A percentile compares a stretch with the other conserved stretches of the same genome.
phyloP scores from a whole-genome alignment of 805 yeast genomes.

The Ogataea wickerhamii region DNA sequence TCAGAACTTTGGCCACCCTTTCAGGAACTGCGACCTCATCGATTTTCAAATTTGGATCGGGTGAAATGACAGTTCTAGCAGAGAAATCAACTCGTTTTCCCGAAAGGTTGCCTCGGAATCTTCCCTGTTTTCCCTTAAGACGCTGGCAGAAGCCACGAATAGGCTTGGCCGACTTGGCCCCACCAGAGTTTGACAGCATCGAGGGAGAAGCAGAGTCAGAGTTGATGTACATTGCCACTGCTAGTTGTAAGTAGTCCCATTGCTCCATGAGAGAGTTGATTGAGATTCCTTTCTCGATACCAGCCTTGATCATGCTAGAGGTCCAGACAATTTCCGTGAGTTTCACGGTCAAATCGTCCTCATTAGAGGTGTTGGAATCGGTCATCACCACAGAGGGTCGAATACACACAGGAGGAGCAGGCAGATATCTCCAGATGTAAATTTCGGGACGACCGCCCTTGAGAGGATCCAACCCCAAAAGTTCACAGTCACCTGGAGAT shows the following conservation, averaged over 20 bases:
- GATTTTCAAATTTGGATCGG: conserved; percentile 91
- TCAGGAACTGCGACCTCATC: conserved; percentile 99
- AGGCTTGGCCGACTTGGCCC: conserved; percentile 60
- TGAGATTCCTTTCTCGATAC: conserved; percentile 91
- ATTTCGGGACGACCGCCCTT: conserved; percentile 92
- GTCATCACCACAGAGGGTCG: conserved; percentile 96
- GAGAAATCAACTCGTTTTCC: conserved; percentile 99
- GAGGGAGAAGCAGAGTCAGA: conserved; percentile 89
- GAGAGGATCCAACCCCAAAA: conserved; percentile 84
- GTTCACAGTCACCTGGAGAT: conserved; percentile 82
- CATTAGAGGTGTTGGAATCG: conserved; percentile 84
- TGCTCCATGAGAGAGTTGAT: conserved; percentile 95
- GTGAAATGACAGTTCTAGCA: conserved; percentile 97
- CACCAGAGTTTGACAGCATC: conserved; percentile 62
- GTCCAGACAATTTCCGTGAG: conserved; percentile 97
- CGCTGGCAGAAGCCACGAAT: conserved; percentile 97
- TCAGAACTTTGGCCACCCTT: conserved; percentile 89
- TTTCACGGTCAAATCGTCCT: conserved; percentile 95
- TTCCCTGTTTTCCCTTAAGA: conserved; percentile 96
- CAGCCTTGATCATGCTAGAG: conserved; percentile 89
- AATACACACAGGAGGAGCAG: conserved; percentile 98
- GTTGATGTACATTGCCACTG: conserved; percentile 96
- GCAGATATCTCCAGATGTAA: conserved; percentile 94
- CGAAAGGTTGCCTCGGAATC: conserved; percentile 95
- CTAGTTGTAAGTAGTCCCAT: conserved; percentile 95